Evolutionary conservation across 306 rosid genomes (phyloP).

Genomic region (Vicia villosa): DNA sequence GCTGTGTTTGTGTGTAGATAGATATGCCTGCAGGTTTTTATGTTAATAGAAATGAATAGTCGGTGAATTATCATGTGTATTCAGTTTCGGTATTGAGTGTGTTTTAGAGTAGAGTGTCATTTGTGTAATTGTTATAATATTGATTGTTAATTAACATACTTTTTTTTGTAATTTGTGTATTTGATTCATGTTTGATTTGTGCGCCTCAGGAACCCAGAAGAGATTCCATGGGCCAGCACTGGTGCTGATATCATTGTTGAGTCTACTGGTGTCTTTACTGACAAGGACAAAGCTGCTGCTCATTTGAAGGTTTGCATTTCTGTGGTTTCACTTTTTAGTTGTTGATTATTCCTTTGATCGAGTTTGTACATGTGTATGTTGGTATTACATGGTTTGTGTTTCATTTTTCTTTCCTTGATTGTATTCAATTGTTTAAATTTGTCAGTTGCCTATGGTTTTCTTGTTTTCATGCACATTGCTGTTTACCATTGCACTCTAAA

Average conservation of each 20-base stretch:
- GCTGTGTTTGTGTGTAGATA: not conserved
- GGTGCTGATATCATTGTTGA: constrained; percentile 66
- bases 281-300: constrained; percentile 64
- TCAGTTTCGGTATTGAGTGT: not conserved
- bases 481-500: not conserved
- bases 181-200: not conserved
- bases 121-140: too few species aligned
- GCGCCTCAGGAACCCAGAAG: constrained; percentile 59
- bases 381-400: not conserved
- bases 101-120: not conserved
- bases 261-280: constrained; percentile 65
- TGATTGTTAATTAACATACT: not conserved
- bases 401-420: not conserved
- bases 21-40: not conserved
- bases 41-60: not conserved
- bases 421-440: not conserved
- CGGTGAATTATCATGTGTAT: not conserved
- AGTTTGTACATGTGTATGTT: not conserved
- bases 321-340: not conserved
- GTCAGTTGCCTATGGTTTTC: not conserved
- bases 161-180: not conserved
- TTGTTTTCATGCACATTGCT: not conserved
- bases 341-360: not conserved
- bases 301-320: constrained; percentile 59
- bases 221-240: constrained; percentile 63